These are phyloP conservation scores for Umbelopsis sp. DNA, from an alignment of 192 early-diverging fungal species.

Conservation along the genomic window DNA sequence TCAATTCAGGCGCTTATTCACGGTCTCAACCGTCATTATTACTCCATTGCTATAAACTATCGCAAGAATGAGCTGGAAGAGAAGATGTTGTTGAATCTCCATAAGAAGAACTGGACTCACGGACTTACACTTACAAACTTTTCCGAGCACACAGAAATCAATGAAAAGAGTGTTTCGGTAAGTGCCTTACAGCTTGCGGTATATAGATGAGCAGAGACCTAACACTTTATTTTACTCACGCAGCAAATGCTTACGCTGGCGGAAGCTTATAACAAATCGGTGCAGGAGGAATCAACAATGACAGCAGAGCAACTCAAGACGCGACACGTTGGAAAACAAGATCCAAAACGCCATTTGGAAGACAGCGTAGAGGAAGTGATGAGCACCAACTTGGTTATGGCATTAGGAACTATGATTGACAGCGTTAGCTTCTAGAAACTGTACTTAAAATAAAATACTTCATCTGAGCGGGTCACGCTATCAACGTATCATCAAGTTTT, in stretches of 20 bases:
- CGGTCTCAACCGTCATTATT: conserved; percentile 98
- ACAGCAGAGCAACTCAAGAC: conserved; percentile 94
- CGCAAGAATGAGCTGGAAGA: conserved; percentile 99
- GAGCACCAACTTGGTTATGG: conserved; percentile 96
- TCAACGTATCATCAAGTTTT: no score
- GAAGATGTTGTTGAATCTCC: conserved; percentile 98
- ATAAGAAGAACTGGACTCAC: conserved; percentile 99
- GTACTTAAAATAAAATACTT: neutral
- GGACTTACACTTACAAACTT: conserved; percentile 89
- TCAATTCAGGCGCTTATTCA: conserved; percentile 97
- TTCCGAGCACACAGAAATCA: conserved; percentile 76
- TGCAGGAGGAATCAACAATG: conserved; percentile 95
- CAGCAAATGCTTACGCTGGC: conserved; percentile 88
- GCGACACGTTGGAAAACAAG: conserved; percentile 99
- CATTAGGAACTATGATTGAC: conserved; percentile 91
- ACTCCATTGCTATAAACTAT: conserved; percentile 99
- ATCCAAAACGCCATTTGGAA: conserved; percentile 98
- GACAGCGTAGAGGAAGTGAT: conserved; percentile 90
- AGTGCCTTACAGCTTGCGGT: neutral
- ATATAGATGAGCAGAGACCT: neutral
- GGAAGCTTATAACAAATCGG: conserved; percentile 97
- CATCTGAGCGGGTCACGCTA: no score
- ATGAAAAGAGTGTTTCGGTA: conserved; percentile 87
- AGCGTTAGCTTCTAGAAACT: conserved; percentile 59
- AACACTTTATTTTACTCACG: neutral